Base-by-base conservation (phyloP, 2,329 filamentous ascomycete genomes). In the Epichloe scottii region DNA sequence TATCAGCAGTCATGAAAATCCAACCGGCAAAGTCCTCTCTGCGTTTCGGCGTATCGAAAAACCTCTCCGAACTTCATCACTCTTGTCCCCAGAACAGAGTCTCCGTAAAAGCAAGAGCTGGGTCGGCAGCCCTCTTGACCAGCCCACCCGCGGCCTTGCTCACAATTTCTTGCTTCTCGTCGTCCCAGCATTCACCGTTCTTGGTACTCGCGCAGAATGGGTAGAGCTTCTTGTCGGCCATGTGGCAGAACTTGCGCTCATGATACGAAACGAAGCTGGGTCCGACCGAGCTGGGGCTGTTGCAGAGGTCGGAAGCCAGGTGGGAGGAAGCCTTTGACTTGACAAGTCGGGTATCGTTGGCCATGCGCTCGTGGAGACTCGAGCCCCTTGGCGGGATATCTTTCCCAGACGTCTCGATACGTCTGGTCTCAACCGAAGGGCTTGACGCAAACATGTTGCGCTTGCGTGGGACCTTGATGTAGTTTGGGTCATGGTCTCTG, bases 231-330 rank as follows among this genome's bases (percentile, higher is more conserved):
- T 57, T 57, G 45, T 38, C 46, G 15, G 48, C 46, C 56, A 57
- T 58, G 54, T 55, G 40, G 48, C 55, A 58, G 48, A 57, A 57
- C 45, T 54, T 56, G 12, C 47, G n/a, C 39, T 58, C 56, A 4
- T 11, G 21, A 48, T 54, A 55, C 4, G 54, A 58, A 5, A 57
- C 52, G 12, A 58, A 55, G 49, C 46, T 51, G 17, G 49, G 49
- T 7, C 49, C 49, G 14, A 48, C 6, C 3, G 14, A 44, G 54
- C 1, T 41, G 37, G 46, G 33, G 45, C 33, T 52, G 17, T 46
- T 42, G 52, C 55, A 58, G 34, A 58, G 55, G 34, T 51, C 44
- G 5, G 52, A 26, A 17, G 56, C 55, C 5, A 14, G 14, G 7
- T 49, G 47, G 4, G 38, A 34, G 14, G 4, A 11, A 2, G 12